Conservation (phyloP, 2,329 filamentous ascomycete genomes). For the Arthrinium puccinioides region DNA sequence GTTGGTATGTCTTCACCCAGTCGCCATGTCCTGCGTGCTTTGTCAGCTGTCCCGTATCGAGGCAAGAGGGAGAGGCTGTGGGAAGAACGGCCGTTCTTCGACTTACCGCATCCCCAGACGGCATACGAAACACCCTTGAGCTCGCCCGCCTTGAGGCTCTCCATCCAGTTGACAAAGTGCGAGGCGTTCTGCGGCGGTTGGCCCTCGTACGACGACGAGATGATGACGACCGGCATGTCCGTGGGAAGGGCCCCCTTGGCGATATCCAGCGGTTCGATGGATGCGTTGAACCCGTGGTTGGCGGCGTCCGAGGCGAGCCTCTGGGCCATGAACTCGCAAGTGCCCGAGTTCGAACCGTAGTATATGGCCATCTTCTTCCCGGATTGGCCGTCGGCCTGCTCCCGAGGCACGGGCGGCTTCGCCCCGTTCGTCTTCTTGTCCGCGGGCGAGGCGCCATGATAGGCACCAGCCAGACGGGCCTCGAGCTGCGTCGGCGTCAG, state of each 20-base stretch:
- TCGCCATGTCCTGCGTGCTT: constrained; percentile 28
- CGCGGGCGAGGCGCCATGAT: neutral
- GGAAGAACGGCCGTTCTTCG: constrained; percentile 7
- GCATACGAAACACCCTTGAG: constrained; percentile 54
- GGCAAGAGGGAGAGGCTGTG: no score
- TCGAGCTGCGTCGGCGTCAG: constrained; percentile 39
- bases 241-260: constrained; percentile 54
- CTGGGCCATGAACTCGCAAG: constrained; percentile 63
- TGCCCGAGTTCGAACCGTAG: constrained; percentile 70
- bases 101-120: constrained; percentile 59
- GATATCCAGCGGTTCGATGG: constrained; percentile 51
- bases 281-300: constrained; percentile 48
- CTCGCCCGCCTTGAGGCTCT: constrained; percentile 34
- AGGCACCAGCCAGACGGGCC: constrained; percentile 30
- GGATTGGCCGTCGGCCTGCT: constrained; percentile 3
- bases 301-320: constrained; percentile 52
- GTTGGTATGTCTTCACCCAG: constrained; percentile 45
- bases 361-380: constrained; percentile 53
- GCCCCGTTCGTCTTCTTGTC: no score
- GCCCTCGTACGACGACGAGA: constrained; percentile 67
- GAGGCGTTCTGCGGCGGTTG: constrained; percentile 66
- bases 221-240: constrained; percentile 55
- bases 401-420: constrained; percentile 5
- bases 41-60: constrained; percentile 11
- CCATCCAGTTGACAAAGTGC: constrained; percentile 62